phyloP scores from a whole-genome alignment of 2,329 filamentous ascomycete species.

The Fonsecaea multimorphosa region DNA sequence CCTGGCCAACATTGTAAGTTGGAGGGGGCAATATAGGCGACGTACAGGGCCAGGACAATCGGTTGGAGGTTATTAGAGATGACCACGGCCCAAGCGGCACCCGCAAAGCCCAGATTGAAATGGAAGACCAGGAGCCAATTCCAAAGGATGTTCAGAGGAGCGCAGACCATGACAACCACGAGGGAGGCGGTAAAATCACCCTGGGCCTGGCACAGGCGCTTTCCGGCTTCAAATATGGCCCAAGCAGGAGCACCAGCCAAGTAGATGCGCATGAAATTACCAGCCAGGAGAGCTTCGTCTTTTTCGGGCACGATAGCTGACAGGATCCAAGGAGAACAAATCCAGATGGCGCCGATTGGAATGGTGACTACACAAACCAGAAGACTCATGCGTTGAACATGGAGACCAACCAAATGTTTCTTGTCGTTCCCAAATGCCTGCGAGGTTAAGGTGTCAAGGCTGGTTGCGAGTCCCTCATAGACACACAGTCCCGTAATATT shows the following conservation, averaged over 20 bases:
- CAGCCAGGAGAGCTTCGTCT: constrained; percentile 69
- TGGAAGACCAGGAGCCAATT: constrained; percentile 75
- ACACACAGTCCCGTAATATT: constrained; percentile 73
- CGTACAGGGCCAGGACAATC: constrained; percentile 68
- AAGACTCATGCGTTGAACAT: constrained; percentile 74
- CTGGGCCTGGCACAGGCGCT: constrained; percentile 80
- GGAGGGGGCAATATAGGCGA: constrained; percentile 62
- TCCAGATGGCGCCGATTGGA: constrained; percentile 70
- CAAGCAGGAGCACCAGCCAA: constrained; percentile 73
- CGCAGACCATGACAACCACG: constrained; percentile 77
- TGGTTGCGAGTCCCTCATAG: constrained; percentile 78
- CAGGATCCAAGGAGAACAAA: constrained; percentile 65
- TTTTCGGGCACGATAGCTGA: constrained; percentile 66
- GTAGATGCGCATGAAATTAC: constrained; percentile 69
- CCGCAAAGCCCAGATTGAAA: constrained; percentile 68
- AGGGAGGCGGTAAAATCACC: constrained; percentile 75
- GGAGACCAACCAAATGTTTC: constrained; percentile 78
- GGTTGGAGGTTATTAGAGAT: constrained; percentile 73
- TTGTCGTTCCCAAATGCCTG: constrained; percentile 86
- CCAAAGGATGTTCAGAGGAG: constrained; percentile 72
- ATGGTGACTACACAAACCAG: constrained; percentile 71
- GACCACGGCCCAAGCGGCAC: constrained; percentile 72
- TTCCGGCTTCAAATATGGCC: constrained; percentile 71
- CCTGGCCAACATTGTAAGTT: constrained; percentile 75
- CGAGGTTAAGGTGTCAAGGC: constrained; percentile 83